A percentile compares a stretch with the other conserved stretches of the same genome.
phyloP scores from a whole-genome alignment of 2,329 filamentous ascomycete species.

The Hymenoscyphus scutula region DNA sequence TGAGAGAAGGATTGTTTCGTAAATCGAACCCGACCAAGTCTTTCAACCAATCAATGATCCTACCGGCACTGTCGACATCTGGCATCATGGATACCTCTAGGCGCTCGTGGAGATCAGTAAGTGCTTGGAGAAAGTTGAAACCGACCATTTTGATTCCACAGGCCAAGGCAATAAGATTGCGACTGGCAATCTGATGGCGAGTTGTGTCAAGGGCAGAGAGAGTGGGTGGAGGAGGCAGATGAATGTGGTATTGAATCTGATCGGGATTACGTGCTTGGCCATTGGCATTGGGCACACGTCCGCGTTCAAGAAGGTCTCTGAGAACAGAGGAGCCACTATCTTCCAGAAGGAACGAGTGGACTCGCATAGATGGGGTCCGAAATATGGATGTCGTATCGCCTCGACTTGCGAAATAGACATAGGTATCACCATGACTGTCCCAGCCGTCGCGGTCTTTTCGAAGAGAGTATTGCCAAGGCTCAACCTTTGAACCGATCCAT shows the following conservation, averaged over 20 bases:
- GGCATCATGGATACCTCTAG: constrained; percentile 58
- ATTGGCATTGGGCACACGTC: constrained; percentile 50
- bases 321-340: constrained; percentile 54
- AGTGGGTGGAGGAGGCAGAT: constrained; percentile 56
- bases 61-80: constrained; percentile 54
- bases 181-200: constrained; percentile 62
- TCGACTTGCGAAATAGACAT: constrained; percentile 51
- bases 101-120: constrained; percentile 60
- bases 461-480: constrained; percentile 27
- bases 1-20: constrained; percentile 56
- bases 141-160: constrained; percentile 65
- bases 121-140: constrained; percentile 58
- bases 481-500: constrained; percentile 49
- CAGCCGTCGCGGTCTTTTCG: constrained; percentile 60
- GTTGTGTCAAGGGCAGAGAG: constrained; percentile 48
- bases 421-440: constrained; percentile 59
- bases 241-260: constrained; percentile 60
- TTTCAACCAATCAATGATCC: constrained; percentile 60
- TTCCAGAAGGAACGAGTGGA: constrained; percentile 59
- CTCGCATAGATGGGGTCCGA: constrained; percentile 52
- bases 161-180: constrained; percentile 66
- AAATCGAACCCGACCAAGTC: constrained; percentile 62
- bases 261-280: constrained; percentile 41
- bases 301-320: constrained; percentile 52
- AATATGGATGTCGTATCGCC: constrained; percentile 35